phyloP scores from a whole-genome alignment of 2,329 filamentous ascomycete species.

The Uncinocarpus reesii region DNA sequence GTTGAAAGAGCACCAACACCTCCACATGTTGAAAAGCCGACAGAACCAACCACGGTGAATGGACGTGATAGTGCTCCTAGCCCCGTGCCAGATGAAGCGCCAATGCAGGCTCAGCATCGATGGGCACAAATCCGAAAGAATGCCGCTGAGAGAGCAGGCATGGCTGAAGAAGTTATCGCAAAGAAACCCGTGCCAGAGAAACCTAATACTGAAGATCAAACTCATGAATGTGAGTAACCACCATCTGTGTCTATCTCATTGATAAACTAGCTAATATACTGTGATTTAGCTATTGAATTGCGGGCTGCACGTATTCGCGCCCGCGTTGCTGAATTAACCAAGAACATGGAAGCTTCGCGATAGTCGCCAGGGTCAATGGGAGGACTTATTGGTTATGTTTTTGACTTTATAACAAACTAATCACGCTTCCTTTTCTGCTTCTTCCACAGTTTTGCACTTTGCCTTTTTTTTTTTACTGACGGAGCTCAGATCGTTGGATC shows the following conservation, averaged over 20 bases:
- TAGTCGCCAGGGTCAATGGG: not conserved
- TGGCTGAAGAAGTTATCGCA: slow-evolving; percentile 55
- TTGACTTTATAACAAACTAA: not conserved
- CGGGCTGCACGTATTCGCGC: slow-evolving; percentile 97
- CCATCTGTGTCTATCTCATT: not conserved
- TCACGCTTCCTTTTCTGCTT: not conserved
- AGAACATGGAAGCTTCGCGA: slow-evolving; percentile 56
- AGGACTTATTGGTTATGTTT: not conserved
- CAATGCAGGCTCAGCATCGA: slow-evolving; percentile 53
- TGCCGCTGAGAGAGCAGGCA: slow-evolving; percentile 67
- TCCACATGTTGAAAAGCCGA: slow-evolving; percentile 16
- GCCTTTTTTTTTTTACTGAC: not conserved
- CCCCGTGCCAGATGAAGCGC: slow-evolving; percentile 7
- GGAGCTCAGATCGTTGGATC: slow-evolving; percentile 8
- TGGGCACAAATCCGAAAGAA: slow-evolving; percentile 97
- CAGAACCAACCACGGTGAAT: not conserved
- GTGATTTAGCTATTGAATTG: slow-evolving; percentile 68
- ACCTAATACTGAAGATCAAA: slow-evolving; percentile 76
- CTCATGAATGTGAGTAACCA: slow-evolving; percentile 71
- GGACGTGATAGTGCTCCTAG: not conserved
- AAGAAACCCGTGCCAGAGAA: slow-evolving; percentile 40
- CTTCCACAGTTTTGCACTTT: not conserved
- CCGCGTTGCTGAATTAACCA: slow-evolving; percentile 85
- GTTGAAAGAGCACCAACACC: slow-evolving; percentile 20
- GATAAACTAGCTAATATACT: not conserved